phyloP scores from a whole-genome alignment of 2,329 filamentous ascomycete genomes.

The Botrytis medusae region DNA sequence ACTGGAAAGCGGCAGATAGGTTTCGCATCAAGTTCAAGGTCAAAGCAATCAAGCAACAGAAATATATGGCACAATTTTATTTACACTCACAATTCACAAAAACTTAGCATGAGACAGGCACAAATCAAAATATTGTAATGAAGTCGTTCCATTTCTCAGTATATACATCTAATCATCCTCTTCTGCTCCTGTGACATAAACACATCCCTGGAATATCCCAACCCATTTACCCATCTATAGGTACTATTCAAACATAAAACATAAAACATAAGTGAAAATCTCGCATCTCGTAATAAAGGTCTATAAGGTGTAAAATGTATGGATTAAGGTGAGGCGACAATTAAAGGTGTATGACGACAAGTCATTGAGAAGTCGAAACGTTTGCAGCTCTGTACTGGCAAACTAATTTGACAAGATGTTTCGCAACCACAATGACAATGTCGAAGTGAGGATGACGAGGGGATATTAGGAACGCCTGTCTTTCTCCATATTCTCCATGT shows the following conservation, averaged over 20 bases:
- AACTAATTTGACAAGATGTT: neutral
- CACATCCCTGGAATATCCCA: conserved; percentile 18
- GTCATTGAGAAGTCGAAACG: neutral
- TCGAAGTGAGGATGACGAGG: conserved; percentile 14
- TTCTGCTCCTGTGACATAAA: conserved; percentile 11
- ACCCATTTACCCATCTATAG: conserved; percentile 20
- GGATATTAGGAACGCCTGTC: conserved; percentile 22
- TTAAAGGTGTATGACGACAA: conserved; percentile 16
- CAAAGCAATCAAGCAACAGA: neutral
- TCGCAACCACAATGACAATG: neutral
- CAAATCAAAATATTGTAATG: conserved; percentile 4
- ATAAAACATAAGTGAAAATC: conserved; percentile 19
- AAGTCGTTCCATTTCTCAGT: conserved; percentile 20
- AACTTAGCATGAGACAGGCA: neutral
- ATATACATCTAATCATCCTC: conserved; percentile 17
- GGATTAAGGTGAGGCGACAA: conserved; percentile 17
- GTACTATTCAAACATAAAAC: conserved; percentile 18
- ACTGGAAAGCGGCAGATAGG: neutral
- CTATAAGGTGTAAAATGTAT: conserved; percentile 18
- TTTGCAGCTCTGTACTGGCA: neutral
- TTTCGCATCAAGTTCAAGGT: neutral
- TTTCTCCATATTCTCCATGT: conserved; percentile 18
- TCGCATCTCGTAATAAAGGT: conserved; percentile 20
- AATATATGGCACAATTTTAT: too few species aligned
- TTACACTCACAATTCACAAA: neutral